Evolutionary conservation across 176 grass and related monocot species (phyloP).

Genomic region (Oryza australiensis): DNA sequence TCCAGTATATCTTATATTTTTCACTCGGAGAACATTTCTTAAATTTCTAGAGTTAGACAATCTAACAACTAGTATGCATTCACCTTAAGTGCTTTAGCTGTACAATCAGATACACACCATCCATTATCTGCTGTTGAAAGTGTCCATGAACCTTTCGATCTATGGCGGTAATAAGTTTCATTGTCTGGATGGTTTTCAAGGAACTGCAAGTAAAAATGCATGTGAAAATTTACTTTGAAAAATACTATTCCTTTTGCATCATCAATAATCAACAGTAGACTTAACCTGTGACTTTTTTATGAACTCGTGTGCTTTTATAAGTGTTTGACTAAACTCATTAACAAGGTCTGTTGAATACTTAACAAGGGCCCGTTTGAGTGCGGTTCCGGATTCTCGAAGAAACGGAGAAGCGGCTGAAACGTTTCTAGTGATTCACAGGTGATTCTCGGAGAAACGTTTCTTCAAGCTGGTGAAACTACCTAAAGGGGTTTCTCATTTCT

Average conservation of each 20-base stretch:
- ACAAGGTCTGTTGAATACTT: conserved; percentile 58
- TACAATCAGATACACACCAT: conserved; percentile 52
- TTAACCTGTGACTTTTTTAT: conserved; percentile 58
- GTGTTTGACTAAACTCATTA: conserved; percentile 50
- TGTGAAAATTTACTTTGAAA: background rate
- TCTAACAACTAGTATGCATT: background rate
- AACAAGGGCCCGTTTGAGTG: too few relatives aligned
- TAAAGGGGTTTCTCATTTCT: too few relatives aligned
- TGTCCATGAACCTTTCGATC: conserved; percentile 61
- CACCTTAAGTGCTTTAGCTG: conserved; percentile 52
- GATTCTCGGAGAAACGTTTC: too few relatives aligned
- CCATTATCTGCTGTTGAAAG: conserved; percentile 59
- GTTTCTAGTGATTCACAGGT: too few relatives aligned
- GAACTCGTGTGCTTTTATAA: conserved; percentile 57
- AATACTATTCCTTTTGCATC: background rate
- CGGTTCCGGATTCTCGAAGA: too few relatives aligned
- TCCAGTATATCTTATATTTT: background rate
- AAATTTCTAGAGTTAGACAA: background rate
- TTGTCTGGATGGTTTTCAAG: conserved; percentile 39
- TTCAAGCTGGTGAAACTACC: too few relatives aligned
- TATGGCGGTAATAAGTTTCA: conserved; percentile 44
- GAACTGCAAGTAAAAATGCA: conserved; percentile 19
- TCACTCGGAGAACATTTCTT: background rate
- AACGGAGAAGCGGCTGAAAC: too few relatives aligned
- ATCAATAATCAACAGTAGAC: background rate